A percentile compares a stretch with the other conserved stretches of the same genome.
These are phyloP conservation scores for Peronospora destructor DNA, from an alignment of 352 stramenopile genomes.

Conservation along the genomic window DNA sequence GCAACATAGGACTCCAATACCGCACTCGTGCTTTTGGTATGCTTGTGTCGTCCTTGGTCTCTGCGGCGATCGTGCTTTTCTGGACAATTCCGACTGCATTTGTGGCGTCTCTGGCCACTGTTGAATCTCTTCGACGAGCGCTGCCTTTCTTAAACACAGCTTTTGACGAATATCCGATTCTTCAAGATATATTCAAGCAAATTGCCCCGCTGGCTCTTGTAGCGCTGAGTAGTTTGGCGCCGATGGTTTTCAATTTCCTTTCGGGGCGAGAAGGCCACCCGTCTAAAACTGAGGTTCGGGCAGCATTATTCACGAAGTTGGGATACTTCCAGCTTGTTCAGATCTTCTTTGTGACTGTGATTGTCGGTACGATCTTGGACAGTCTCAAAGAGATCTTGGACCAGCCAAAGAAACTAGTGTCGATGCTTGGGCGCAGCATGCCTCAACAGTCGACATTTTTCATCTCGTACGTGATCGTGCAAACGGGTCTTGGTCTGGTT, in stretches of 20 bases:
- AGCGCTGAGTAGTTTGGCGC: conserved; percentile 51
- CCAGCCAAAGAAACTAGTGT: conserved; percentile 58
- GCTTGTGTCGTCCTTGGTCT: conserved; percentile 51
- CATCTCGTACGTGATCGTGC: conserved; percentile 77
- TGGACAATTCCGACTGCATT: conserved; percentile 81
- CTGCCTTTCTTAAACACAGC: conserved; percentile 58
- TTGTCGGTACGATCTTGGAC: conserved; percentile 70
- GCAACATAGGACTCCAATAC: conserved; percentile 59
- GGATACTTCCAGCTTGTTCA: conserved; percentile 79
- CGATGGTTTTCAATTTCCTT: conserved; percentile 57
- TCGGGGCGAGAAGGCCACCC: conserved; percentile 60
- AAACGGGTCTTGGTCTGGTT: conserved; percentile 47
- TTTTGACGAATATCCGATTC: conserved; percentile 52
- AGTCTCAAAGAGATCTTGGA: conserved; percentile 66
- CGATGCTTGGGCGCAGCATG: conserved; percentile 68
- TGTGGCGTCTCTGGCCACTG: conserved; percentile 58
- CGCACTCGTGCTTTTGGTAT: conserved; percentile 40
- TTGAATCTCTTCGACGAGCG: conserved; percentile 54
- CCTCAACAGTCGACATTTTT: conserved; percentile 81
- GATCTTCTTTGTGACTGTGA: conserved; percentile 77
- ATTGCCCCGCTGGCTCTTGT: conserved; percentile 57
- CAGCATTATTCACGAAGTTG: conserved; percentile 67
- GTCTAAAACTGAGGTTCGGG: conserved; percentile 56
- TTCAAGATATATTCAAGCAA: conserved; percentile 67
- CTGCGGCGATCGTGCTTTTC: conserved; percentile 62